Conservation (phyloP, 2,329 filamentous ascomycete species). For the Fusarium napiforme region DNA sequence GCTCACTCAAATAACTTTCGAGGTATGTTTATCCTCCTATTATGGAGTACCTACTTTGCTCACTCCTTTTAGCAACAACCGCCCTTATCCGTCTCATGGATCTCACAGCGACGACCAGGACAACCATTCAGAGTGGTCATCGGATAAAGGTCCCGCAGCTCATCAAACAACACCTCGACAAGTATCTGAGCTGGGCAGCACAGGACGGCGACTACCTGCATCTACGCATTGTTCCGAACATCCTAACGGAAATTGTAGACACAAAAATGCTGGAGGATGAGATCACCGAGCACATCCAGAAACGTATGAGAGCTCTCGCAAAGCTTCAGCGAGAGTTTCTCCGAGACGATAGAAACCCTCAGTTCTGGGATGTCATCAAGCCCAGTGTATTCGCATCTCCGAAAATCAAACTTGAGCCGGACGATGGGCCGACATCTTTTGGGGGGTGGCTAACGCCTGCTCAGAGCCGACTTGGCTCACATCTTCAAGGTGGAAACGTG, state of each 20-base stretch:
- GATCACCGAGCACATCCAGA: conserved; percentile 51
- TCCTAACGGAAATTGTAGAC: conserved; percentile 53
- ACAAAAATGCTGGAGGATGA: conserved; percentile 41
- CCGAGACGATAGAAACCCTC: conserved; percentile 39
- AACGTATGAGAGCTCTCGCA: conserved; percentile 51
- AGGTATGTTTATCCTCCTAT: conserved; percentile 42
- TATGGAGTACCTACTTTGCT: conserved; percentile 3
- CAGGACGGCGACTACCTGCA: conserved; percentile 53
- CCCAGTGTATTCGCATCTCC: conserved; percentile 36
- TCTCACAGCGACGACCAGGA: conserved; percentile 51
- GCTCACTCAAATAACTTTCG: conserved; percentile 52
- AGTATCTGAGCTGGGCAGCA: conserved; percentile 55
- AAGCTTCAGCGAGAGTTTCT: conserved; percentile 52
- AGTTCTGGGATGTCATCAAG: conserved; percentile 48
- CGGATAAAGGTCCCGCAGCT: conserved; percentile 46
- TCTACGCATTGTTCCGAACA: conserved; percentile 52
- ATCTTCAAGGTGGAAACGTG: conserved; percentile 23
- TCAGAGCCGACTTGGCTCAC: not conserved
- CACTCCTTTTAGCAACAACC: conserved; percentile 49
- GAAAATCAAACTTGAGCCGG: conserved; percentile 33
- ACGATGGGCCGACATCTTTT: conserved; percentile 15
- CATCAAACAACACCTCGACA: conserved; percentile 51
- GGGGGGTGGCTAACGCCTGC: conserved; percentile 10
- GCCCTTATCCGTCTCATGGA: conserved; percentile 54
- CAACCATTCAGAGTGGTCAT: conserved; percentile 50